Percentiles rank a stretch among this genome's conserved stretches.
These are phyloP conservation scores for Sclerotinia minor DNA, from an alignment of 2,329 filamentous ascomycete species.

Conservation along the genomic window DNA sequence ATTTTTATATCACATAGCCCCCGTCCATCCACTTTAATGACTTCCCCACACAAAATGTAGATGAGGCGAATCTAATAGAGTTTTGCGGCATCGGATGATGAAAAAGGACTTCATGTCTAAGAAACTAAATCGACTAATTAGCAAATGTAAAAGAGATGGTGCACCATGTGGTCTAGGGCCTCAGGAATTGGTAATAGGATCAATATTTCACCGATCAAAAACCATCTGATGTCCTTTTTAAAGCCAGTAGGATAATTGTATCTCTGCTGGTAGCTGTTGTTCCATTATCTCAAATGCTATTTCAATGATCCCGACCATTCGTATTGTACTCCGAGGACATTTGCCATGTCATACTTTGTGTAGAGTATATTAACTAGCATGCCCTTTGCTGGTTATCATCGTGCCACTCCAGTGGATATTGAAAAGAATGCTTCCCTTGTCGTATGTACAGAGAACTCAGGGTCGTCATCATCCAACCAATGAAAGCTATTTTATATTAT, in stretches of 20 bases:
- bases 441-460: background rate
- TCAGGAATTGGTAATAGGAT: constrained; percentile 5
- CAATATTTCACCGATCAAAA: background rate
- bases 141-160: background rate
- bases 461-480: background rate
- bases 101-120: constrained; percentile 10
- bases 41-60: constrained; percentile 15
- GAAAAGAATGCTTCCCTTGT: background rate
- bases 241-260: background rate
- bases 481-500: background rate
- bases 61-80: constrained; percentile 18
- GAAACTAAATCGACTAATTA: constrained; percentile 5
- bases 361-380: background rate
- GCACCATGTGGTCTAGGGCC: constrained; percentile 2
- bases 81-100: constrained; percentile 21
- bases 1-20: constrained; percentile 14
- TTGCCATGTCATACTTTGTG: constrained; percentile 10
- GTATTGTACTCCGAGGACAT: background rate
- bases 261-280: background rate
- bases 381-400: background rate
- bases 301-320: background rate
- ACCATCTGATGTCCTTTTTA: background rate
- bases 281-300: background rate
- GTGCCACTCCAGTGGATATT: background rate
- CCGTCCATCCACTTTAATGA: background rate